These are phyloP conservation scores for Arachnopeziza araneosa DNA, from an alignment of 2,329 filamentous ascomycete species.

Conservation along the genomic window DNA sequence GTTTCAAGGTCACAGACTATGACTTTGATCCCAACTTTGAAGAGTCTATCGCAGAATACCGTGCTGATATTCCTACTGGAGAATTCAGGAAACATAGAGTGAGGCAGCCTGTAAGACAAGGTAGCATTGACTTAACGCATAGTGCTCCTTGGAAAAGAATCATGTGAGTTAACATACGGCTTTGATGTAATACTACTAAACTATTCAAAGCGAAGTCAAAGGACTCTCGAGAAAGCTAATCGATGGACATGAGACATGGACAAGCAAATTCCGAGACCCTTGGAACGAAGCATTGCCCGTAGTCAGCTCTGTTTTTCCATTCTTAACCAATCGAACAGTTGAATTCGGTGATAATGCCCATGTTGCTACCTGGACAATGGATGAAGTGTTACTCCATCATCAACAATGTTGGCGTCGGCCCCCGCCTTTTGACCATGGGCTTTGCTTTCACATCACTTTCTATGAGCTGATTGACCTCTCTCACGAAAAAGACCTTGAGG, in stretches of 20 bases:
- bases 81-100: slow-evolving; percentile 5
- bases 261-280: slow-evolving; percentile 6
- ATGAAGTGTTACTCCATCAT: slow-evolving; percentile 6
- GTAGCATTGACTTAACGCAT: neutral
- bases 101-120: neutral
- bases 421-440: slow-evolving; percentile 3
- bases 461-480: slow-evolving; percentile 6
- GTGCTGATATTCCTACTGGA: slow-evolving; percentile 4
- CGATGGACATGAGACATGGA: slow-evolving; percentile 7
- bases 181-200: neutral
- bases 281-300: slow-evolving; percentile 9
- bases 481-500: slow-evolving; percentile 1
- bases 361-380: neutral
- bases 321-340: slow-evolving; percentile 2
- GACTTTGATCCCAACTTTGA: slow-evolving; percentile 8
- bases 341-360: neutral
- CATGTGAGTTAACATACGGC: neutral
- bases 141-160: neutral
- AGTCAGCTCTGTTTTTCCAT: slow-evolving; percentile 7
- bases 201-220: slow-evolving; percentile 2
- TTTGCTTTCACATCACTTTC: slow-evolving; percentile 10
- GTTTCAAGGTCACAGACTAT: slow-evolving; percentile 8
- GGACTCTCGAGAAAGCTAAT: slow-evolving; percentile 6
- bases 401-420: slow-evolving; percentile 7
- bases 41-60: slow-evolving; percentile 7